phyloP scores from a whole-genome alignment of 2,329 filamentous ascomycete genomes.

The Metarhizium robertsii region DNA sequence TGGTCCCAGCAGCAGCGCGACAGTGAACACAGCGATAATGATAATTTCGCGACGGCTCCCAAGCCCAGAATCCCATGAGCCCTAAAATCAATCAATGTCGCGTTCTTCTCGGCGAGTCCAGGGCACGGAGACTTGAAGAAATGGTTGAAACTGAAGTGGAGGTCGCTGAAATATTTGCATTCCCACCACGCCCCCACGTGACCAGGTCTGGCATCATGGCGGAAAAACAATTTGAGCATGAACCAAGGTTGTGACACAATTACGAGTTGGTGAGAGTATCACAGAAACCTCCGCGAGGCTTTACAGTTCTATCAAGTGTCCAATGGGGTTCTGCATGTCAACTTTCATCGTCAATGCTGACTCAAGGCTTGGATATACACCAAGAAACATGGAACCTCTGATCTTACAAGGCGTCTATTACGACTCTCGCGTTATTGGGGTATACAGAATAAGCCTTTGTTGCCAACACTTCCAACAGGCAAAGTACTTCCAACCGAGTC shows the following conservation, averaged over 20 bases:
- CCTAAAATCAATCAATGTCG: background rate
- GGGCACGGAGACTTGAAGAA: background rate
- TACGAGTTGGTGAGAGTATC: too few relatives aligned
- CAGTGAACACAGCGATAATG: background rate
- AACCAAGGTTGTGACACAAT: too few relatives aligned
- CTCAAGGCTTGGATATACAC: background rate
- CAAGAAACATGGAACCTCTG: background rate
- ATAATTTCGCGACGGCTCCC: background rate
- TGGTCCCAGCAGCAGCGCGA: background rate
- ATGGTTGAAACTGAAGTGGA: background rate
- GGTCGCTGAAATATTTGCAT: background rate
- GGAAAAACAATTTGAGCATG: too few relatives aligned
- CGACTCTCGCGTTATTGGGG: slow-evolving; percentile 1
- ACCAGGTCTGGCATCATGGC: background rate
- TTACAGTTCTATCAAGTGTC: too few relatives aligned
- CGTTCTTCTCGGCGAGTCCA: background rate
- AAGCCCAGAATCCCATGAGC: background rate
- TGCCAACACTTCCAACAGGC: background rate
- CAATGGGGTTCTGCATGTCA: too few relatives aligned
- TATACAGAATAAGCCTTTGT: slow-evolving; percentile 1
- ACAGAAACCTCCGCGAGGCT: too few relatives aligned
- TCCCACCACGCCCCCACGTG: background rate
- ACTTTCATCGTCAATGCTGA: too few relatives aligned
- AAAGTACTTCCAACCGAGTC: background rate
- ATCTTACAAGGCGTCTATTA: background rate